Conservation (phyloP, 345 rosid species). For the Anacardium occidentale region DNA sequence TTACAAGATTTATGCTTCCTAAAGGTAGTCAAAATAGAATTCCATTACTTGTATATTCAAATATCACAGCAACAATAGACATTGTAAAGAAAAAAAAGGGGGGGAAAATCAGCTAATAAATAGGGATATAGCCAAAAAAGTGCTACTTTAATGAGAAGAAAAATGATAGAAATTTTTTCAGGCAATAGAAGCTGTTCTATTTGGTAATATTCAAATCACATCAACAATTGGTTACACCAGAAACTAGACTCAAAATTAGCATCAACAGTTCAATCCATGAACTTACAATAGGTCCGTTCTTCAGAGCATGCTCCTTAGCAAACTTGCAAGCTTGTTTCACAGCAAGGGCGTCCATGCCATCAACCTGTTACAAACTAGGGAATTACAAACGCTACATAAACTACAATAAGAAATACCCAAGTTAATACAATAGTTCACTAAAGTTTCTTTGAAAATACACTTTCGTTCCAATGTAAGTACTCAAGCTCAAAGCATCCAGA, state of each 20-base stretch:
- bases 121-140: background rate
- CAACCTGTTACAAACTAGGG: slow-evolving; percentile 53
- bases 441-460: background rate
- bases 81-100: background rate
- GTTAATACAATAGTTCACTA: background rate
- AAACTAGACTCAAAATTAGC: background rate
- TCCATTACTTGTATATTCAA: background rate
- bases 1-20: background rate
- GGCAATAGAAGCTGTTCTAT: background rate
- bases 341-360: slow-evolving; percentile 97
- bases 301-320: slow-evolving; percentile 84
- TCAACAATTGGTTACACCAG: background rate
- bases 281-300: slow-evolving; percentile 96
- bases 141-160: background rate
- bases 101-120: background rate
- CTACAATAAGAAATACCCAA: background rate
- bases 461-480: background rate
- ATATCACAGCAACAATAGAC: background rate
- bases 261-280: slow-evolving; percentile 14
- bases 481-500: background rate
- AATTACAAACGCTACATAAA: background rate
- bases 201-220: background rate
- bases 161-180: background rate
- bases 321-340: slow-evolving; percentile 96
- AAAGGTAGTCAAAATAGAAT: background rate